Evolutionary conservation across 352 stramenopile genomes (phyloP).

Genomic region (Blastocystis sp.): DNA sequence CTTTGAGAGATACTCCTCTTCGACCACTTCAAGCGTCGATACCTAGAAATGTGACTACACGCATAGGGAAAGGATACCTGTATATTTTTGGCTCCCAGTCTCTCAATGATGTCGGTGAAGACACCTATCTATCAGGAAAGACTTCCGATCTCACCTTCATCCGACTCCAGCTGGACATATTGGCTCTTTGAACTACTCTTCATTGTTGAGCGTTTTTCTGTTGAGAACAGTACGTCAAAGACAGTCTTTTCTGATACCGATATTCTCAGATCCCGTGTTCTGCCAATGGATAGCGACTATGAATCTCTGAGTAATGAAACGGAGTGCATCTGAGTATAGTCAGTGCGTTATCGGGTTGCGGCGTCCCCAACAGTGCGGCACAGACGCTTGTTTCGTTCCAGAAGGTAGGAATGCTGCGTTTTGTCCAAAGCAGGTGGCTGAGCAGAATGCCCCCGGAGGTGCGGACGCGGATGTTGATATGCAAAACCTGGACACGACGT

Average conservation of each 20-base stretch:
- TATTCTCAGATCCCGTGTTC: not conserved
- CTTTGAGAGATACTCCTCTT: not conserved
- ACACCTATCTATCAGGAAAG: not conserved
- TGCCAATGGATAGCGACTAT: slow-evolving; percentile 21
- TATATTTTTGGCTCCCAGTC: slow-evolving; percentile 27
- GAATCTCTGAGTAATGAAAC: not conserved
- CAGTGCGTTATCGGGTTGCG: not conserved
- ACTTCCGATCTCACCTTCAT: not conserved
- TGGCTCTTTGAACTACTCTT: too few species aligned
- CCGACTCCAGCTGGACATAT: slow-evolving; percentile 41
- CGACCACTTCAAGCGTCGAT: slow-evolving; percentile 2
- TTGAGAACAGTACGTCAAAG: too few species aligned
- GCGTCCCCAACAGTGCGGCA: not conserved
- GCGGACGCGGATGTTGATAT: not conserved
- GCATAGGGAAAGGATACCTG: not conserved
- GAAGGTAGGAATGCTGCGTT: not conserved
- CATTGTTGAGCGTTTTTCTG: too few species aligned
- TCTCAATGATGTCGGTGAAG: slow-evolving; percentile 55
- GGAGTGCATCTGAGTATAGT: not conserved
- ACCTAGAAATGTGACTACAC: not conserved
- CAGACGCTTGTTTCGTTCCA: slow-evolving; percentile 37
- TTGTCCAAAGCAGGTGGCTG: not conserved
- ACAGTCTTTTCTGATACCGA: not conserved
- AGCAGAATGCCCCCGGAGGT: not conserved
- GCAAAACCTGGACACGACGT: not conserved